These are phyloP conservation scores for Ustilago lituana DNA, from an alignment of 1,284 basidiomycete species.

Conservation along the genomic window DNA sequence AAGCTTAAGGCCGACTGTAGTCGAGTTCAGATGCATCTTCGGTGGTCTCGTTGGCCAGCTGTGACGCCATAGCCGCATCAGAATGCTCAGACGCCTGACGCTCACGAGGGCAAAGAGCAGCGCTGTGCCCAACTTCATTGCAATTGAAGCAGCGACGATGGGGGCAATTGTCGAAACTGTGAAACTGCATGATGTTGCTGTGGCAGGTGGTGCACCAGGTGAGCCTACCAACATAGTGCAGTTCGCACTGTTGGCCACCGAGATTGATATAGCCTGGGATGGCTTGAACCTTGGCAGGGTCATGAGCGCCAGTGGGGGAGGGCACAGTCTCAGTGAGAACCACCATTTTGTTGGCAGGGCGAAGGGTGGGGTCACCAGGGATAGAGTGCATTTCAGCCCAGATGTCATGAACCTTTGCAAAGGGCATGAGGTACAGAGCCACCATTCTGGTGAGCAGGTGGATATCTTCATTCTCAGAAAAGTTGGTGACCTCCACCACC, in stretches of 20 bases:
- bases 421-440: background rate
- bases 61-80: too few relatives aligned
- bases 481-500: background rate
- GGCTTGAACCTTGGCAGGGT: background rate
- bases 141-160: too few relatives aligned
- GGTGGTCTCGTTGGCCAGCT: too few relatives aligned
- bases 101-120: too few relatives aligned
- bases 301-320: background rate
- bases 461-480: background rate
- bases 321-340: background rate
- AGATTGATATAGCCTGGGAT: background rate
- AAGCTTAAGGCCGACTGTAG: too few relatives aligned
- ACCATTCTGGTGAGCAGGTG: background rate
- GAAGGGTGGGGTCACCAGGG: background rate
- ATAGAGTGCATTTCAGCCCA: background rate
- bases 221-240: background rate
- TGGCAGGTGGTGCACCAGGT: background rate
- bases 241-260: background rate
- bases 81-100: too few relatives aligned
- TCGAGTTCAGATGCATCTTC: too few relatives aligned
- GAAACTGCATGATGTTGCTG: background rate
- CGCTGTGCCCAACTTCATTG: too few relatives aligned
- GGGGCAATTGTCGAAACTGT: background rate
- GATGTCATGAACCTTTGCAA: background rate
- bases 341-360: background rate